These are phyloP conservation scores for Exophiala viscosa DNA, from an alignment of 2,329 filamentous ascomycete species.

Conservation along the genomic window DNA sequence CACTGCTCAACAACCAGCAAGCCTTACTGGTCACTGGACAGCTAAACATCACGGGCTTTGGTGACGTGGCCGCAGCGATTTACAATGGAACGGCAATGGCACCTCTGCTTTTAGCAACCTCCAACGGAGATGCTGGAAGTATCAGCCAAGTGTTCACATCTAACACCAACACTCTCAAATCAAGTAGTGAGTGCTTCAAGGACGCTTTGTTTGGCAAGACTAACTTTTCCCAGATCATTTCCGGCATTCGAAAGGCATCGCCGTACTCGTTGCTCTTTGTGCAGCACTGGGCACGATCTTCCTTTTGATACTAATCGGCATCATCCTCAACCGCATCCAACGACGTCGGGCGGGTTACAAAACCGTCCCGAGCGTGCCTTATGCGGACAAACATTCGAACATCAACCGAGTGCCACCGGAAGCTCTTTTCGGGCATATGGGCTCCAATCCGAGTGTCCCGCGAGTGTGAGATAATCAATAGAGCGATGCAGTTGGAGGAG, in stretches of 20 bases:
- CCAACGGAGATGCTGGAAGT: constrained; percentile 64
- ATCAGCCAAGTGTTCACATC: constrained; percentile 81
- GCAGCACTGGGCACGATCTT: constrained; percentile 47
- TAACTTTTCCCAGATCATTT: constrained; percentile 30
- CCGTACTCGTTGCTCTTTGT: constrained; percentile 46
- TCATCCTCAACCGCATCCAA: constrained; percentile 48
- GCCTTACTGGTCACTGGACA: constrained; percentile 80
- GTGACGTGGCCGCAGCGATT: constrained; percentile 77
- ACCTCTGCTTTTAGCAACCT: constrained; percentile 76
- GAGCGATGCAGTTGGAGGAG: background rate
- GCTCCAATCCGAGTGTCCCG: constrained; percentile 15
- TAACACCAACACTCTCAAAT: constrained; percentile 70
- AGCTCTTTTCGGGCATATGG: constrained; percentile 38
- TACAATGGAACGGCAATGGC: constrained; percentile 77
- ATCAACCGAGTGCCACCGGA: constrained; percentile 46
- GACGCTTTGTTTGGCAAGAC: background rate
- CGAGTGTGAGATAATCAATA: constrained; percentile 11
- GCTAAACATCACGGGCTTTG: constrained; percentile 70
- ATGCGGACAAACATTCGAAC: constrained; percentile 45
- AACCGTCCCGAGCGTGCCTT: constrained; percentile 41
- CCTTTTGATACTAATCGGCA: constrained; percentile 45
- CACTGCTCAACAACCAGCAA: constrained; percentile 64
- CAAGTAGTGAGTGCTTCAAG: constrained; percentile 51
- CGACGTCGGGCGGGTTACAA: constrained; percentile 46
- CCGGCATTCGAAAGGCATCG: constrained; percentile 43